These are phyloP conservation scores for Plicaturopsis crispa DNA, from an alignment of 768 basidiomycete species.

Conservation along the genomic window DNA sequence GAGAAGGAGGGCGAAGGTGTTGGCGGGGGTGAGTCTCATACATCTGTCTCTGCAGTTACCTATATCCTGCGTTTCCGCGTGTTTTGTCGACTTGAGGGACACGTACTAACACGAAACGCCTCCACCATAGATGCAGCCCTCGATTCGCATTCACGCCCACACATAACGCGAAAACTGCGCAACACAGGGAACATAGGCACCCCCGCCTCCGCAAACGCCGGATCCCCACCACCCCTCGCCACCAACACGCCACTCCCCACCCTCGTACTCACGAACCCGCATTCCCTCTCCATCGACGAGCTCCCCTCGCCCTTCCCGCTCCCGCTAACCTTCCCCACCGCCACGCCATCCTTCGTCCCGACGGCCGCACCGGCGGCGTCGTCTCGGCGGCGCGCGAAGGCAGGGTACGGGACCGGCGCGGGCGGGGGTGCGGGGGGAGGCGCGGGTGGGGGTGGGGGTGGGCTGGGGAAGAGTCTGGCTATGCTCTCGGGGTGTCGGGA, in stretches of 20 bases:
- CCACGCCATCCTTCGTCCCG: conserved; percentile 15
- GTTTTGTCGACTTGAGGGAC: too few relatives aligned
- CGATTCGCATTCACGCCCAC: conserved; percentile 70
- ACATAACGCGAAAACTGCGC: conserved; percentile 78
- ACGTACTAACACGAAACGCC: conserved; percentile 4
- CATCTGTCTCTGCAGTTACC: conserved; percentile 2
- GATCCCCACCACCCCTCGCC: conserved; percentile 14
- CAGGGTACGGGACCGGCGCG: conserved; percentile 7
- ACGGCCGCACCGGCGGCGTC: background rate
- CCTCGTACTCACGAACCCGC: conserved; percentile 70
- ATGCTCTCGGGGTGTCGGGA: conserved; percentile 56
- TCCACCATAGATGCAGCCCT: conserved; percentile 51
- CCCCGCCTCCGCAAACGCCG: conserved; percentile 74
- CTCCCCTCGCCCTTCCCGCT: conserved; percentile 81
- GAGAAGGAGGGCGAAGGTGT: conserved; percentile 89
- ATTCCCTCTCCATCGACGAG: conserved; percentile 81
- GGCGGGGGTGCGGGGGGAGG: conserved; percentile 22
- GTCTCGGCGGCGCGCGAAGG: conserved; percentile 12
- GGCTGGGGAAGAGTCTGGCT: conserved; percentile 65
- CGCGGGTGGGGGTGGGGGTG: conserved; percentile 37
- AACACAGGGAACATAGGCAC: conserved; percentile 75
- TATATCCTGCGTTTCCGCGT: conserved; percentile 5
- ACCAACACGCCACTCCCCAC: conserved; percentile 54
- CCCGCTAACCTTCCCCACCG: conserved; percentile 48
- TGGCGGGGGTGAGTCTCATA: conserved; percentile 43